Evolutionary conservation across 2,329 filamentous ascomycete genomes (phyloP), one percentile per base, ranked within the genome.

Genomic region (Clonostachys byssicola): DNA sequence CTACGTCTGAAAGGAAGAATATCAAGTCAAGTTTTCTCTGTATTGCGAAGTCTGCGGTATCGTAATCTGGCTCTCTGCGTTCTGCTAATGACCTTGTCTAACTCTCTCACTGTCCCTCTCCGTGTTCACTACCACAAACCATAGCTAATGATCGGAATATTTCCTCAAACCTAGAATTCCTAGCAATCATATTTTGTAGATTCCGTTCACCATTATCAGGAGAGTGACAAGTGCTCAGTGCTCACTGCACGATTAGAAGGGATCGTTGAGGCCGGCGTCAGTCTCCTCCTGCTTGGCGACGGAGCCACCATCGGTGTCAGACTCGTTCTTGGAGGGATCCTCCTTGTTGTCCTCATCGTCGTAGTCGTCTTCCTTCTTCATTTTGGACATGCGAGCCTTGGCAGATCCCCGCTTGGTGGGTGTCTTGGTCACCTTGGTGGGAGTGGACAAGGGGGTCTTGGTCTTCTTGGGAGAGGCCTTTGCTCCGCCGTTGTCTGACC

Each of bases 381-480:
- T 52, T 50, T 55, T 56, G 43, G 44, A 41, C 45, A 56, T 45
- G 39, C 38, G 47, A 4, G 51, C 53, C 50, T 59, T 61, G 42
- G 48, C 42, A 8, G 53, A 53, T 38, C 50, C 45, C 12, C 60
- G 59, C n/a, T 49, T 42, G 23, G 46, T n/a, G 0, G 56, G 44
- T 3, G 56, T 52, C 59, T 67, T 68, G 44, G 48, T 46, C 20
- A 67, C 58, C 52, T 60, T 66, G 43, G 52, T 57, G 6, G 60
- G 55, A 6, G 59, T 58, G 7, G 42, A 35, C 36, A 42, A 13
- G 40, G 12, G 33, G 13, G 43, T 35, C 8, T 46, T 16, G 36
- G 34, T 45, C 50, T 59, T 64, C 51, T 60, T 65, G 51, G 34
- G 38, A 6, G 52, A 54, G 38, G 39, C 12, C 4, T 50, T 39